phyloP scores from a whole-genome alignment of 257 asterid genomes.

The Capsicum rhomboideum region DNA sequence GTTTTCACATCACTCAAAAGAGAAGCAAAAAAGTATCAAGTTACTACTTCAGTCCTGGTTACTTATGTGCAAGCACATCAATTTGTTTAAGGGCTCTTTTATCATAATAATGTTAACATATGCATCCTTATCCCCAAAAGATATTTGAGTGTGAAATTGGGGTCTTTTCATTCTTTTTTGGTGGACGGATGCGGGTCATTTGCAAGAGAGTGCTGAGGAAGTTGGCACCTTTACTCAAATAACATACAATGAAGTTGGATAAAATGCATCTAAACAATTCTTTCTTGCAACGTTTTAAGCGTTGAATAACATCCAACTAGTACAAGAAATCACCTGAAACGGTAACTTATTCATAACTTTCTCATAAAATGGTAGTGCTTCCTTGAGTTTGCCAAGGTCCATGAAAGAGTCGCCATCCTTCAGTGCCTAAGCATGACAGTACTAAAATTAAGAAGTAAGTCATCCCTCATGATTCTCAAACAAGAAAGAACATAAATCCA shows the following conservation, averaged over 20 bases:
- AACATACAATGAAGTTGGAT: background rate
- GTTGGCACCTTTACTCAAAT: background rate
- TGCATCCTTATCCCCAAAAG: background rate
- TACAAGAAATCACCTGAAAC: conserved; percentile 43
- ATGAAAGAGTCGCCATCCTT: conserved; percentile 71
- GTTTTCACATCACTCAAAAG: background rate
- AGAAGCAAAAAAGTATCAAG: background rate
- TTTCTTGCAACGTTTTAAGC: background rate
- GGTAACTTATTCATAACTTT: conserved; percentile 64
- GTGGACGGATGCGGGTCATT: background rate
- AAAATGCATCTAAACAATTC: background rate
- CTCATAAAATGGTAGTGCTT: conserved; percentile 66
- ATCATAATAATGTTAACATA: background rate
- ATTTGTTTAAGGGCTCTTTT: background rate
- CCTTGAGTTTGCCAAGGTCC: conserved; percentile 78
- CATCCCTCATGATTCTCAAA: conserved; percentile 21
- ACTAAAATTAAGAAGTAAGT: conserved; percentile 64
- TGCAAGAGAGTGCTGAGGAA: background rate
- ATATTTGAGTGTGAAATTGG: background rate
- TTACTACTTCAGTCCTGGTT: background rate
- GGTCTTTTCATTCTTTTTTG: background rate
- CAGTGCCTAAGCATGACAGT: conserved; percentile 64
- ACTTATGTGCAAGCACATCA: background rate
- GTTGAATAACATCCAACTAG: background rate
- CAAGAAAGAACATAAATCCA: background rate